A percentile compares a stretch with the other conserved stretches of the same genome.
These are phyloP conservation scores for Candida insectorum DNA, from an alignment of 805 yeast genomes.

Conservation along the genomic window DNA sequence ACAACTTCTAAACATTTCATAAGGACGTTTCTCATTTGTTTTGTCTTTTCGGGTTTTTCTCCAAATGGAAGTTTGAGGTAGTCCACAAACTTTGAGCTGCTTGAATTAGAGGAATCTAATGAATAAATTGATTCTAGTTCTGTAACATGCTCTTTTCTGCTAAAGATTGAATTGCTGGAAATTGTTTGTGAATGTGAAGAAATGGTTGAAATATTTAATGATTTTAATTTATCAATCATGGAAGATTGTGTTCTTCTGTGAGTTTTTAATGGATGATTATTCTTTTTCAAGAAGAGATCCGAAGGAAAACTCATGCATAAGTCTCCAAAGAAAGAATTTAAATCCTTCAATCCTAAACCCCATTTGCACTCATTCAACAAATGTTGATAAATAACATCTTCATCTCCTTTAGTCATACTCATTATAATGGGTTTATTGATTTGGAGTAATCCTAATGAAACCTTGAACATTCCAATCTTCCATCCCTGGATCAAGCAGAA, in stretches of 20 bases:
- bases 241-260: slow-evolving; percentile 16
- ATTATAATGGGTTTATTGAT: slow-evolving; percentile 46
- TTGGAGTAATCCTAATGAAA: slow-evolving; percentile 50
- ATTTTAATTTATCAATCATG: slow-evolving; percentile 28
- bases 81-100: slow-evolving; percentile 7
- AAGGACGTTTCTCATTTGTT: slow-evolving; percentile 10
- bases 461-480: slow-evolving; percentile 50
- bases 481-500: slow-evolving; percentile 51
- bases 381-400: slow-evolving; percentile 43
- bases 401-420: slow-evolving; percentile 31
- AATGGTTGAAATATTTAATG: slow-evolving; percentile 18
- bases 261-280: slow-evolving; percentile 11
- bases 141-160: slow-evolving; percentile 8
- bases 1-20: slow-evolving; percentile 7
- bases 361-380: slow-evolving; percentile 41
- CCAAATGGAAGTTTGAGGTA: slow-evolving; percentile 9
- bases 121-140: slow-evolving; percentile 30
- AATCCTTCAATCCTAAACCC: slow-evolving; percentile 35
- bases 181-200: slow-evolving; percentile 9
- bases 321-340: slow-evolving; percentile 38
- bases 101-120: slow-evolving; percentile 4
- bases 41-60: slow-evolving; percentile 4
- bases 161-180: slow-evolving; percentile 10
- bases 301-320: slow-evolving; percentile 35
- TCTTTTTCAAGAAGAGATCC: slow-evolving; percentile 14